phyloP scores from a whole-genome alignment of 345 rosid genomes.

The Sonneratia caseolaris region DNA sequence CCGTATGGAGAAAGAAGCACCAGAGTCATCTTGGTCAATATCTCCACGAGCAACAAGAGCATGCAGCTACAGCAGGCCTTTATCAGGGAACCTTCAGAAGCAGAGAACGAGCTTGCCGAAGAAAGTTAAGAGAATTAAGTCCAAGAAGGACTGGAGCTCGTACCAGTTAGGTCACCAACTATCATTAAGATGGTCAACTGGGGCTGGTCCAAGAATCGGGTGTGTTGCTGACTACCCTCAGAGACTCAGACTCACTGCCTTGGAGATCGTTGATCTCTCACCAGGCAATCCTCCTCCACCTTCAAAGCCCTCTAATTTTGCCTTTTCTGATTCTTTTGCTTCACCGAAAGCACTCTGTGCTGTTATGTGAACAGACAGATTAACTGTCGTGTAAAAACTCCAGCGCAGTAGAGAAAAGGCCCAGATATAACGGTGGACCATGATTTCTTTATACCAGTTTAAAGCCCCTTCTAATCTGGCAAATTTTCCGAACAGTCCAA shows the following conservation, averaged over 20 bases:
- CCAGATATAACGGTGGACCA: not conserved
- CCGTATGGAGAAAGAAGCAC: not conserved
- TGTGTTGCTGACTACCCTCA: slow-evolving; percentile 77
- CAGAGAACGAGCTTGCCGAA: slow-evolving; percentile 51
- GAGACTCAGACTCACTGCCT: slow-evolving; percentile 54
- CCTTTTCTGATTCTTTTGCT: not conserved
- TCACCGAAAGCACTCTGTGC: not conserved
- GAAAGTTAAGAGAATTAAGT: slow-evolving; percentile 54
- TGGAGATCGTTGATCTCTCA: slow-evolving; percentile 64
- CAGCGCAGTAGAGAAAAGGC: not conserved
- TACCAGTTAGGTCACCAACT: slow-evolving; percentile 76
- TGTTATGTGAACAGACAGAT: not conserved
- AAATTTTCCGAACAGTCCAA: no score
- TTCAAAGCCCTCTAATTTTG: not conserved
- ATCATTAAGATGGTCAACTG: slow-evolving; percentile 68
- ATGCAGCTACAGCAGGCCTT: slow-evolving; percentile 40
- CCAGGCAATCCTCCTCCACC: slow-evolving; percentile 29
- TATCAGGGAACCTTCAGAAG: slow-evolving; percentile 70
- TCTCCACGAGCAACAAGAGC: slow-evolving; percentile 12
- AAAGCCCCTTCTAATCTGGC: no score
- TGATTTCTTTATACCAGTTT: no score
- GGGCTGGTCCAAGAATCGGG: slow-evolving; percentile 90
- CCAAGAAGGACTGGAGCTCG: slow-evolving; percentile 60
- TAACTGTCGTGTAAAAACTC: not conserved
- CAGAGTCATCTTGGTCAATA: not conserved